Evolutionary conservation across 768 basidiomycete genomes (phyloP), one percentile per base, ranked within the genome.

Genomic region (Coprinopsis strossmayeri): DNA sequence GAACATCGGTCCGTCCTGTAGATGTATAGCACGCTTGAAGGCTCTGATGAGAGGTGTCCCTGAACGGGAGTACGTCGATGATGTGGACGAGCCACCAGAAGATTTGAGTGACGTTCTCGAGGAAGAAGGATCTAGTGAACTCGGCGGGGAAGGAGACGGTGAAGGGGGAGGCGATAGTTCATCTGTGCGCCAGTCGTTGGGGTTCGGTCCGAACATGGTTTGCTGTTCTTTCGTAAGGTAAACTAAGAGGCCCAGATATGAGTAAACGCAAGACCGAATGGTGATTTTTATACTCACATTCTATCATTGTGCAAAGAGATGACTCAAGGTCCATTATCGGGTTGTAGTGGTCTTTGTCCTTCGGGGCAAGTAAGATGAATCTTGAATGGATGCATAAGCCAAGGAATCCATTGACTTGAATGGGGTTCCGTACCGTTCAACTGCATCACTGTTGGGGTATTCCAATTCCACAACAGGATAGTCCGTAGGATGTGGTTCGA

Each of bases 301-400:
- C 77, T 50, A 90, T 65, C 39, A 91, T 89, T 42, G 80, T 80
- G 61, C 82, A 74, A 24, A 92, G 64, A 10, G 82, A 76, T 51
- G 74, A 72, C 67, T 88, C 84, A 27, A 92, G 69, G 59, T 86
- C 86, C 72, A 84, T 76, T 48, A 92, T 83, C 12, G 90, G 90
- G 60, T 87, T 85, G 64, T 91, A 92, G 55, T 91, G 87, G 56
- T 92, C 88, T 55, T 81, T 81, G 70, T 92, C 89, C 58, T 82
- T 87, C 25, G 90, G 90, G 37, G 75, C 80, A 45, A 91, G 74
- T 51, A 91, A 73, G 53, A 87, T 75, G 67, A 81, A 91, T 61
- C 87, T 90, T 49, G 11, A 52, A 45, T 21, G 21, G 45, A 28
- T 53, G 27, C 34, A 42, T 45, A 17, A 39, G 13, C 28, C 32